These are phyloP conservation scores for Chlorociboria aeruginascens DNA, from an alignment of 495 filamentous ascomycete genomes.

Conservation along the genomic window DNA sequence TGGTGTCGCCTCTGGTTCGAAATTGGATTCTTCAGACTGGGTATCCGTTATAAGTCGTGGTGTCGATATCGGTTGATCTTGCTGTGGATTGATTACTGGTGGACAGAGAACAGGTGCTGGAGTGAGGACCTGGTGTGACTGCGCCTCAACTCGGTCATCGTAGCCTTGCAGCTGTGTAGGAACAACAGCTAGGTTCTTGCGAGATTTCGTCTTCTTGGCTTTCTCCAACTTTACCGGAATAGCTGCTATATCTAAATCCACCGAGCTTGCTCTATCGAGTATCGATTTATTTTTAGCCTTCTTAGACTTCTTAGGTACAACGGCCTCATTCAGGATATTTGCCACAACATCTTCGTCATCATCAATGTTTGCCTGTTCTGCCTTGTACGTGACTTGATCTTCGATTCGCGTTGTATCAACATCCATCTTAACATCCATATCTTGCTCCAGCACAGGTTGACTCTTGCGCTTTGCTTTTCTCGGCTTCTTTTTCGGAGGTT, in stretches of 20 bases:
- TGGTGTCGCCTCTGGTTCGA: conserved; percentile 1
- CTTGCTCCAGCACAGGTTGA: not conserved
- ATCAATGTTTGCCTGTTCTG: too few species aligned
- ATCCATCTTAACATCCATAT: not conserved
- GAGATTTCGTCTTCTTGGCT: not conserved
- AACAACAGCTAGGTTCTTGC: not conserved
- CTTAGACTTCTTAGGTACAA: not conserved
- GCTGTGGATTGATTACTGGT: not conserved
- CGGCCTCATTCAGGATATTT: not conserved
- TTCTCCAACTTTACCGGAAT: not conserved
- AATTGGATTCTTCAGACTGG: not conserved
- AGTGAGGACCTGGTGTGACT: not conserved
- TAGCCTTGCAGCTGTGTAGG: not conserved
- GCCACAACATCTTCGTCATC: not conserved
- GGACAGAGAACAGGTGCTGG: not conserved
- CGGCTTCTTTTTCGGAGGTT: conserved; percentile 1
- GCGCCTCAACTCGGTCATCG: not conserved
- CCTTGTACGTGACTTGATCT: not conserved
- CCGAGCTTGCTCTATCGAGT: not conserved
- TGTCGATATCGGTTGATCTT: not conserved
- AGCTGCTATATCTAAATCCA: not conserved
- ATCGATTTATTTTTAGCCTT: not conserved
- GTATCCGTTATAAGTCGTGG: not conserved
- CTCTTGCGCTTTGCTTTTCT: not conserved
- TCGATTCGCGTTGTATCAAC: not conserved